Percentiles rank a stretch among this genome's conserved stretches.
These are phyloP conservation scores for Lenwebbia sp. DNA, from an alignment of 345 rosid genomes.

Conservation along the genomic window DNA sequence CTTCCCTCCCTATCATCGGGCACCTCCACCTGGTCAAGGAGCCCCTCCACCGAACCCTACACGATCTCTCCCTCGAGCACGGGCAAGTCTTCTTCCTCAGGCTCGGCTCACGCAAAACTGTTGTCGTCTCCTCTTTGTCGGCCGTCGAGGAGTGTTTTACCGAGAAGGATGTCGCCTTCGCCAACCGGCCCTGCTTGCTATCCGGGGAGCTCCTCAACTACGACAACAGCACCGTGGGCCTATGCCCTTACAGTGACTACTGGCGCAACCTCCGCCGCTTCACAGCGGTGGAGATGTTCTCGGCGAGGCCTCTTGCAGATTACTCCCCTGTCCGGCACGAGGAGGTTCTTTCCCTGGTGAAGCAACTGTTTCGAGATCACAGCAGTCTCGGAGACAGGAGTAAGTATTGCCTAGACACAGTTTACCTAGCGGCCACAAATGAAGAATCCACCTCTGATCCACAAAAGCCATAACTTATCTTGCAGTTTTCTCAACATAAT, in stretches of 20 bases:
- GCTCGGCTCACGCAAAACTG: conserved; percentile 1
- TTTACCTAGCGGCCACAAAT: neutral
- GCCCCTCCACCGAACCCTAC: conserved; percentile 7
- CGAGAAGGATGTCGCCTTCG: conserved; percentile 8
- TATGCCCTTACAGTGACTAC: conserved; percentile 5
- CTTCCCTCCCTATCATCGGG: conserved; percentile 5
- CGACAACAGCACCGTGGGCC: neutral
- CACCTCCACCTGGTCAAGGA: conserved; percentile 10
- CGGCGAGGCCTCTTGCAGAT: conserved; percentile 1
- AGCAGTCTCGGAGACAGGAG: neutral
- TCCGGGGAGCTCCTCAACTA: neutral
- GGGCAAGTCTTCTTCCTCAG: conserved; percentile 4
- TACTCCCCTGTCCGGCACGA: neutral
- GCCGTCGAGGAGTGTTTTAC: conserved; percentile 15
- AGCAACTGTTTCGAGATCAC: neutral
- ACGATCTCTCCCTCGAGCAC: neutral
- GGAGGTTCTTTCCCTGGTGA: conserved; percentile 4
- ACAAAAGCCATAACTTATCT: neutral
- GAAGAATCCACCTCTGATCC: neutral
- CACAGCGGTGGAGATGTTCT: conserved; percentile 14
- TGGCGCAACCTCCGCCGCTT: conserved; percentile 23
- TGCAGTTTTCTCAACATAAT: neutral
- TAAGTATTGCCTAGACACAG: neutral
- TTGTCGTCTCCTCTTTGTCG: neutral
- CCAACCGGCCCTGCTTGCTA: conserved; percentile 3